phyloP scores from a whole-genome alignment of 192 early-diverging fungal species.

The Coemansia sp. region DNA sequence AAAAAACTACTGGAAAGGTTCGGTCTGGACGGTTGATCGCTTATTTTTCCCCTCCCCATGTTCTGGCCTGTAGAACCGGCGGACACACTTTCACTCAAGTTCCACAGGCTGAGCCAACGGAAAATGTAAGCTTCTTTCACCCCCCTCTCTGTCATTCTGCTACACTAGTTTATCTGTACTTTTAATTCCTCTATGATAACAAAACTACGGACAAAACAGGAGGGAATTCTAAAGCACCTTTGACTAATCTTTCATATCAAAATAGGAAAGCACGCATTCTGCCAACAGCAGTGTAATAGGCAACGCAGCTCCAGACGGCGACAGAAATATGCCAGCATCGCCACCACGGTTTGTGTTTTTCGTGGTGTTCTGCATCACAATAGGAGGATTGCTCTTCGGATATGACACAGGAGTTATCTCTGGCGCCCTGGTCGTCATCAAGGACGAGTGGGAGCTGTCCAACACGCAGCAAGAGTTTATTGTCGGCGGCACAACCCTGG shows the following conservation, averaged over 20 bases:
- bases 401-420: constrained; percentile 60
- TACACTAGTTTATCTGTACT: too few species aligned
- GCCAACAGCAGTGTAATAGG: background rate
- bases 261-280: background rate
- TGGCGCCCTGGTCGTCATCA: constrained; percentile 53
- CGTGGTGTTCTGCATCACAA: constrained; percentile 55
- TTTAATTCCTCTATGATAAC: background rate
- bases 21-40: background rate
- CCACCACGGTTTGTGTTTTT: constrained; percentile 53
- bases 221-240: too few species aligned
- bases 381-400: constrained; percentile 60
- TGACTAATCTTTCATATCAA: background rate
- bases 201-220: too few species aligned
- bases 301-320: constrained; percentile 1
- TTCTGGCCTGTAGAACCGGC: constrained; percentile 13
- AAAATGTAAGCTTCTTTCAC: constrained; percentile 22
- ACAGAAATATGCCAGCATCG: constrained; percentile 15
- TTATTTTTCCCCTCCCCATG: background rate
- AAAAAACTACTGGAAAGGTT: background rate
- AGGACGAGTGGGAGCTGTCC: constrained; percentile 48
- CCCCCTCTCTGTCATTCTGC: background rate
- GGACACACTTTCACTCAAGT: constrained; percentile 15
- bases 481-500: constrained; percentile 53
- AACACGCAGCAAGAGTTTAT: constrained; percentile 57
- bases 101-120: constrained; percentile 25